A percentile compares a stretch with the other conserved stretches of the same genome.
These are phyloP conservation scores for Penicillium robsamsonii DNA, from an alignment of 495 filamentous ascomycete species.

Conservation along the genomic window DNA sequence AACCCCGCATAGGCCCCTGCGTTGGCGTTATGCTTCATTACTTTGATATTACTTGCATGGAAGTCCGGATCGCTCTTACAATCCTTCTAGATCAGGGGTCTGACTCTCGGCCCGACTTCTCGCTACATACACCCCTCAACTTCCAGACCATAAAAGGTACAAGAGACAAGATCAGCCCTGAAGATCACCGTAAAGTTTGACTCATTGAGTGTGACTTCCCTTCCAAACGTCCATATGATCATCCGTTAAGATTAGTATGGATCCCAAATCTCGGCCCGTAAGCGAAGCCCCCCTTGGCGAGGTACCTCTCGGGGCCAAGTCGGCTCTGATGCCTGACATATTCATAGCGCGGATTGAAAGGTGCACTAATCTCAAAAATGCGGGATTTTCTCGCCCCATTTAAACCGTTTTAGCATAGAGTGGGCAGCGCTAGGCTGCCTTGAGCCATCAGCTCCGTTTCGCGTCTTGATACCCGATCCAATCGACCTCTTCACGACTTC, in stretches of 20 bases:
- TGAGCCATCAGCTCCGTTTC: conserved; percentile 13
- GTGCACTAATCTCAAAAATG: conserved; percentile 10
- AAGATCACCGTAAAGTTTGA: neutral
- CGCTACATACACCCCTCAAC: neutral
- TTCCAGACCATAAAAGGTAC: neutral
- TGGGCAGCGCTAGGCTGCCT: conserved; percentile 13
- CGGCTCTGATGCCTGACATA: conserved; percentile 2
- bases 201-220: neutral
- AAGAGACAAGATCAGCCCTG: neutral
- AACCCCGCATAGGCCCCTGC: conserved; percentile 26
- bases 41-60: conserved; percentile 2
- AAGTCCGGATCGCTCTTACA: neutral
- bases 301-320: neutral
- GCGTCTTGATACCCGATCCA: conserved; percentile 14
- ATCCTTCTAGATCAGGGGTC: neutral
- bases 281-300: neutral
- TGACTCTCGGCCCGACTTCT: conserved; percentile 8
- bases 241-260: neutral
- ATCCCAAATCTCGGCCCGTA: neutral
- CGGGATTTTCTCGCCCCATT: conserved; percentile 20
- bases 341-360: neutral
- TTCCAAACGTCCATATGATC: neutral
- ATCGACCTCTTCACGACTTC: conserved; percentile 11
- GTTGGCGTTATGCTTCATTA: neutral
- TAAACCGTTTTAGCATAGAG: conserved; percentile 12